Evolutionary conservation across 352 stramenopile genomes (phyloP), one percentile per base, ranked within the genome.

Genomic region (Pythium dissimile): DNA sequence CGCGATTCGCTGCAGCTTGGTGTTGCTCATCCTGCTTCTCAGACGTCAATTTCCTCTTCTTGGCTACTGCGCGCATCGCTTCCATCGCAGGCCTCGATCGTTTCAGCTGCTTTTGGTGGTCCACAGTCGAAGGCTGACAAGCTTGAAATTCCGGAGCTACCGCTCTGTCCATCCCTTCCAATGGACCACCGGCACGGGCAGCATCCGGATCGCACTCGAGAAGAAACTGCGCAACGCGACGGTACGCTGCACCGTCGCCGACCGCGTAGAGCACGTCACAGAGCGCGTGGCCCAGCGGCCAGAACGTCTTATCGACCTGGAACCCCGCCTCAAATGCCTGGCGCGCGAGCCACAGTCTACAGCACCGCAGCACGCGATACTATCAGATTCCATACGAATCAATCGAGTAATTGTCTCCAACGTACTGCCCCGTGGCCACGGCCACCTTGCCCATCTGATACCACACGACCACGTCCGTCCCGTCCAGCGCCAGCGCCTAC

Each of bases 391-490:
- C 2, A 5, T 23, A 5, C 18, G 5, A 35, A 9, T 35, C 32
- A 11, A 30, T 21, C 24, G 18, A 8, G 10, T 16, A 31, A 7
- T 35, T 16, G 3, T 13, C 24, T 21, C 23, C 20, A 20, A 54
- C 67, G 4, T 62, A 81, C 66, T 81, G 78, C 15, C 75, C 77
- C 8, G 75, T 92, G 30, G 78, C 77, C 7, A 88, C 41, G 2
- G 81, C 79, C 1, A 75, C 68, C 18, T 71, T 74, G 5, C 67
- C 78, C 77, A 89, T 83, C 32, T 92, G 73, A 53, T 66, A 80
- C 81, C 81, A 92, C 26, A 92, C 80, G 9, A 89, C 62, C n/a
- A 87, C 81, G 58, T 92, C 81, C 16, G 81, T 86, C 2, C 59
- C 78, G 47, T 92, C 81, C 21, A 88, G 42, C 23, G 69, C 64